These are phyloP conservation scores for Fusarium protoensiforme DNA, from an alignment of 2,329 filamentous ascomycete species.

Conservation along the genomic window DNA sequence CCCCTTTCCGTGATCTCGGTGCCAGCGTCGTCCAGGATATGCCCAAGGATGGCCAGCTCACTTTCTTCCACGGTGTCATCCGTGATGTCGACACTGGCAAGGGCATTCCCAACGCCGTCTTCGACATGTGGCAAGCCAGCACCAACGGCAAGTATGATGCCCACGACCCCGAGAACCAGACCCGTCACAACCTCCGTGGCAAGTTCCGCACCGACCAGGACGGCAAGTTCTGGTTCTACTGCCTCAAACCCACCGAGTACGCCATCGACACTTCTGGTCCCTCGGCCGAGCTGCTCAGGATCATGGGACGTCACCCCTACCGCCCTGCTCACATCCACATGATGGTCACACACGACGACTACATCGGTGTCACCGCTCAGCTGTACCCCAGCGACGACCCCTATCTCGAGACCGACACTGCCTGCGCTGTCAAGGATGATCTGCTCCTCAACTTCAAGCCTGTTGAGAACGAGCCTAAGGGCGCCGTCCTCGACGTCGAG, in stretches of 20 bases:
- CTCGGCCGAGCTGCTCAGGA: constrained; percentile 52
- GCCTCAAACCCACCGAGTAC: constrained; percentile 79
- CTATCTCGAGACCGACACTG: constrained; percentile 64
- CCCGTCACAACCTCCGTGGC: constrained; percentile 79
- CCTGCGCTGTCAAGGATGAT: constrained; percentile 66
- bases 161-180: constrained; percentile 78
- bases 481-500: constrained; percentile 51
- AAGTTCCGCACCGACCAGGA: constrained; percentile 79
- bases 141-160: constrained; percentile 82
- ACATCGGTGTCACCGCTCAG: constrained; percentile 79
- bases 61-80: constrained; percentile 77
- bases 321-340: constrained; percentile 63
- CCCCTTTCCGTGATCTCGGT: constrained; percentile 76
- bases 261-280: constrained; percentile 74
- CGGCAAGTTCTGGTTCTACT: constrained; percentile 79
- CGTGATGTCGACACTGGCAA: constrained; percentile 72
- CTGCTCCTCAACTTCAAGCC: constrained; percentile 63
- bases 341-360: constrained; percentile 70
- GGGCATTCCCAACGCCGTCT: constrained; percentile 74
- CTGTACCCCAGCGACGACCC: constrained; percentile 77
- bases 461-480: constrained; percentile 51
- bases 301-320: constrained; percentile 62
- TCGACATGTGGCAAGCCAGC: constrained; percentile 83
- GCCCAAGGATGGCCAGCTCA: constrained; percentile 67
- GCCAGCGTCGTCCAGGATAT: constrained; percentile 73